phyloP scores from a whole-genome alignment of 2,329 filamentous ascomycete genomes.

The Microsporum audouinii region DNA sequence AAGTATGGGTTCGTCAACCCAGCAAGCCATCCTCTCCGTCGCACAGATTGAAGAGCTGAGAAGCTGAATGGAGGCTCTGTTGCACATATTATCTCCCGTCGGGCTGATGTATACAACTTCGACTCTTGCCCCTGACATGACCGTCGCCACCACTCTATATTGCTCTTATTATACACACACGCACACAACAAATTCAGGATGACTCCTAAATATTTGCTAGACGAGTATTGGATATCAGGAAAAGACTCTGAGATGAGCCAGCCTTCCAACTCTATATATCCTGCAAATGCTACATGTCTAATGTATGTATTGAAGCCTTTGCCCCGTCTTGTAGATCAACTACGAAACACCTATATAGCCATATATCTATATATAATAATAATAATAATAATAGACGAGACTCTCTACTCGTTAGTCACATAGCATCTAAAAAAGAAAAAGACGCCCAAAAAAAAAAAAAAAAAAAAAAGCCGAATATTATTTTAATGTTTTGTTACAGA shows the following conservation, averaged over 20 bases:
- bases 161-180: not conserved
- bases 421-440: not conserved
- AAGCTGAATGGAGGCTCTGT: conserved; percentile 1
- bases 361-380: too few species aligned
- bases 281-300: not conserved
- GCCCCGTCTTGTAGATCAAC: not conserved
- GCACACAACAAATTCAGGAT: not conserved
- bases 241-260: not conserved
- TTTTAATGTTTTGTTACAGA: not conserved
- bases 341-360: too few species aligned
- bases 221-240: not conserved
- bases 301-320: not conserved
- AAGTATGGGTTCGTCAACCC: not conserved
- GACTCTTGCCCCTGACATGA: not conserved
- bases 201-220: not conserved
- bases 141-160: not conserved
- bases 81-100: conserved; percentile 2
- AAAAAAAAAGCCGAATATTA: not conserved
- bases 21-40: not conserved
- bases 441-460: not conserved
- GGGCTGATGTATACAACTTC: not conserved
- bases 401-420: too few species aligned
- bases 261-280: not conserved
- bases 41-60: not conserved
- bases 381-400: too few species aligned